A percentile compares a stretch with the other conserved stretches of the same genome.
Evolutionary conservation across 2,329 filamentous ascomycete genomes (phyloP).

Genomic region (Colletotrichum australisinense): DNA sequence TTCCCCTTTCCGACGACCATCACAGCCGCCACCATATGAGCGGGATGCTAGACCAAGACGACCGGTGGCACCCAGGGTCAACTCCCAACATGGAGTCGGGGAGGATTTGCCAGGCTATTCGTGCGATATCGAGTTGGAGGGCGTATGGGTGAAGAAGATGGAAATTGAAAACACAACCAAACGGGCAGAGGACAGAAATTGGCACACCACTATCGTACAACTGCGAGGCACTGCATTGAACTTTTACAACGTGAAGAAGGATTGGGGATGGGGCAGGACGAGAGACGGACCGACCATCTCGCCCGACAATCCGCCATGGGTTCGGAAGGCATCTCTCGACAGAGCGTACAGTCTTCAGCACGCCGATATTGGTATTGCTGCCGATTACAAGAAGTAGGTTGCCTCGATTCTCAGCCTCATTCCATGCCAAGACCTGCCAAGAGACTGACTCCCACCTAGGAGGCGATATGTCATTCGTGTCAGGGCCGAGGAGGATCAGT

Average conservation of each 20-base stretch:
- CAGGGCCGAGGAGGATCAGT: slow-evolving; percentile 79
- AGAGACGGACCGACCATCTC: slow-evolving; percentile 59
- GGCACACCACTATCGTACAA: slow-evolving; percentile 71
- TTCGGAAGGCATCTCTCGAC: slow-evolving; percentile 67
- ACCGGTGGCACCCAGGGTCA: slow-evolving; percentile 35
- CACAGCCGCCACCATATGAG: slow-evolving; percentile 61
- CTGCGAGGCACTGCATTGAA: slow-evolving; percentile 77
- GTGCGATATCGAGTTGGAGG: slow-evolving; percentile 65
- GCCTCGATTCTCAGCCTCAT: slow-evolving; percentile 26
- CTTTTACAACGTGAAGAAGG: slow-evolving; percentile 72
- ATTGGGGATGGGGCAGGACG: slow-evolving; percentile 61
- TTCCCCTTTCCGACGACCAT: slow-evolving; percentile 53
- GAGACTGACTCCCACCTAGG: slow-evolving; percentile 45
- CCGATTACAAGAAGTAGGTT: slow-evolving; percentile 76
- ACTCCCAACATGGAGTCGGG: slow-evolving; percentile 20
- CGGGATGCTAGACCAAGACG: slow-evolving; percentile 41
- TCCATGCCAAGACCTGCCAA: slow-evolving; percentile 30
- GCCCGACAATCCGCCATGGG: slow-evolving; percentile 62
- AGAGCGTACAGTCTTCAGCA: slow-evolving; percentile 79
- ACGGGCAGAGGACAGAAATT: slow-evolving; percentile 70
- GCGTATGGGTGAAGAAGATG: slow-evolving; percentile 71
- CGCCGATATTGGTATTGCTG: slow-evolving; percentile 79
- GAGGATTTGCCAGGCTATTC: slow-evolving; percentile 68
- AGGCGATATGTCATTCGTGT: slow-evolving; percentile 77
- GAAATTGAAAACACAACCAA: slow-evolving; percentile 75